phyloP scores from a whole-genome alignment of 495 filamentous ascomycete species.

The Pyrenopolyporus hunteri region DNA sequence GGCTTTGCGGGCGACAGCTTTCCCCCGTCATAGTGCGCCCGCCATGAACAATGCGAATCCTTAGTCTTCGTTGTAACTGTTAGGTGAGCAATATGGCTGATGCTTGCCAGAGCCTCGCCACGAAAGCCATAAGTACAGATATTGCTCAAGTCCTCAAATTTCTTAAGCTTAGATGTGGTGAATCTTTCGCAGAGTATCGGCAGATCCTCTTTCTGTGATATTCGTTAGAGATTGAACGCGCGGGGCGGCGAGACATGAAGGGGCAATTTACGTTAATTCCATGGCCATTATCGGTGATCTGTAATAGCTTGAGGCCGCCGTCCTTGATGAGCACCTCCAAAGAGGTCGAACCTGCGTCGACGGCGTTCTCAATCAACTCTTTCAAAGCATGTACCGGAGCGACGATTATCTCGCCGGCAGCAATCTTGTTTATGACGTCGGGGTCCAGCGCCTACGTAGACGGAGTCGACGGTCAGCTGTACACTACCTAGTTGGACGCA shows the following conservation, averaged over 20 bases:
- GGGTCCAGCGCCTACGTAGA: conserved; percentile 76
- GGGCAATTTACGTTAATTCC: conserved; percentile 81
- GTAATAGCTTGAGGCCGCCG: conserved; percentile 93
- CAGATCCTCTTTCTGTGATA: conserved; percentile 79
- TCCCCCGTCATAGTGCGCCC: conserved; percentile 83
- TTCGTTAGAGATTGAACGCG: conserved; percentile 18
- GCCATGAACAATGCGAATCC: conserved; percentile 88
- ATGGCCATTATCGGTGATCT: conserved; percentile 98
- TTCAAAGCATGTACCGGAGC: conserved; percentile 97
- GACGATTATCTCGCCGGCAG: conserved; percentile 98
- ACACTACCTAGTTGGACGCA: background rate
- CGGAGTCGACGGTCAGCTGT: conserved; percentile 18
- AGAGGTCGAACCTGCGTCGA: conserved; percentile 92
- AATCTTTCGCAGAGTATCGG: conserved; percentile 95
- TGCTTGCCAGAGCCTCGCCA: conserved; percentile 95
- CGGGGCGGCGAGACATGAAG: background rate
- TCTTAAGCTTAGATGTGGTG: conserved; percentile 94
- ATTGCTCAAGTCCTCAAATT: conserved; percentile 89
- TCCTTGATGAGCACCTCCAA: conserved; percentile 94
- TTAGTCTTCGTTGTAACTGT: conserved; percentile 93
- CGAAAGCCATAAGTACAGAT: conserved; percentile 98
- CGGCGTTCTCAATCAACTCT: conserved; percentile 96
- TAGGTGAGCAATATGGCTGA: conserved; percentile 97
- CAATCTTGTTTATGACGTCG: conserved; percentile 98
- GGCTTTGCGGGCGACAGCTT: conserved; percentile 86